These are phyloP conservation scores for Talaromyces sp. DNA, from an alignment of 2,329 filamentous ascomycete species.

Conservation along the genomic window DNA sequence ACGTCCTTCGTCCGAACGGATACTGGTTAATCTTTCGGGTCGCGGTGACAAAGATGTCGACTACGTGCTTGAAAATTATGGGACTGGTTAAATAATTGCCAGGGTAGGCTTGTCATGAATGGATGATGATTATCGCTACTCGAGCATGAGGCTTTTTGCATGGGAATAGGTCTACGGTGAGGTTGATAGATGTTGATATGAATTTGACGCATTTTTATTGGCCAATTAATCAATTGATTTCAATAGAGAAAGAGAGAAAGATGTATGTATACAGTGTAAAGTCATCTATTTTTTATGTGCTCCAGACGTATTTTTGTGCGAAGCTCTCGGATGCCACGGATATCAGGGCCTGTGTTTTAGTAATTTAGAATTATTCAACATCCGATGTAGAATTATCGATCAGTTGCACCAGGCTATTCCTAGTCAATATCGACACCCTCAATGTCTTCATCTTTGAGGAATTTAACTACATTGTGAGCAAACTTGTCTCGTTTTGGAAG, in stretches of 20 bases:
- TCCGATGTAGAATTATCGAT: background rate
- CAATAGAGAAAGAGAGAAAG: too few relatives aligned
- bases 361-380: background rate
- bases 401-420: constrained; percentile 17
- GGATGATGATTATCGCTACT: too few relatives aligned
- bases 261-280: too few relatives aligned
- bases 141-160: too few relatives aligned
- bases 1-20: constrained; percentile 14
- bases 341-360: background rate
- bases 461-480: constrained; percentile 32
- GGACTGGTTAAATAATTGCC: background rate
- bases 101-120: background rate
- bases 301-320: background rate
- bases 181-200: too few relatives aligned
- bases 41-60: constrained; percentile 20
- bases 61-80: constrained; percentile 5
- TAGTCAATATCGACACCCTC: constrained; percentile 37
- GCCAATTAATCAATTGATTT: too few relatives aligned
- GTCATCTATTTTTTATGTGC: too few relatives aligned
- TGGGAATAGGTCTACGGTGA: too few relatives aligned
- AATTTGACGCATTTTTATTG: too few relatives aligned
- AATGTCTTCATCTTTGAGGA: constrained; percentile 37
- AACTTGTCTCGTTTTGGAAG: constrained; percentile 33
- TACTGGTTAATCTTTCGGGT: constrained; percentile 17
- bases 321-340: background rate